phyloP scores from a whole-genome alignment of 257 asterid genomes.

The Primulina tabacum region DNA sequence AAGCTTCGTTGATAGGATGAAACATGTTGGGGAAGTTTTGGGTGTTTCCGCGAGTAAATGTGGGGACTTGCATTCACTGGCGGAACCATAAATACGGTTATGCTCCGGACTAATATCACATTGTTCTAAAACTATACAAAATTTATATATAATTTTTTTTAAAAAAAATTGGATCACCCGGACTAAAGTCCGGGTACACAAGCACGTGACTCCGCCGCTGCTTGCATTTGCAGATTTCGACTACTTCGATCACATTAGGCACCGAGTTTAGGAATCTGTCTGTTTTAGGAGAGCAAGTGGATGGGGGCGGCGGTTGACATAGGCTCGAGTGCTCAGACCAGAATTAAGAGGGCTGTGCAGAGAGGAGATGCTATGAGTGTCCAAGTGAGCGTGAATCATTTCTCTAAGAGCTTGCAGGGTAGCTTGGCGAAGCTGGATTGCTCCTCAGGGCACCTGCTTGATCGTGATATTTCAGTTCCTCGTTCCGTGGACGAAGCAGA shows the following conservation, averaged over 20 bases:
- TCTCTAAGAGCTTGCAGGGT: conserved; percentile 73
- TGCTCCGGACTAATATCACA: no score
- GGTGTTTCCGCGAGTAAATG: conserved; percentile 66
- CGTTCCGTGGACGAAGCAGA: conserved; percentile 67
- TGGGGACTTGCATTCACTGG: no score
- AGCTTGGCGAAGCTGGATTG: conserved; percentile 79
- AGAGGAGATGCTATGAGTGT: conserved; percentile 82
- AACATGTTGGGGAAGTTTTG: conserved; percentile 79
- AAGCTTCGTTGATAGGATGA: conserved; percentile 71
- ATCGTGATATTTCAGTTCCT: conserved; percentile 88
- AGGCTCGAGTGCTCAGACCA: conserved; percentile 50
- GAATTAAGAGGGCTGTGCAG: conserved; percentile 58
- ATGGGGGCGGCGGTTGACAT: conserved; percentile 37
- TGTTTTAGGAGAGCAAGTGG: conserved; percentile 71
- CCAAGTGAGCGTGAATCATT: conserved; percentile 83
- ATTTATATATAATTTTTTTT: no score
- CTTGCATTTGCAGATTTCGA: conserved; percentile 72
- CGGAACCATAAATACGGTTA: no score
- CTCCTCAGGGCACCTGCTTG: conserved; percentile 64
- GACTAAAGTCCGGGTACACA: no score
- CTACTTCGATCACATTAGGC: conserved; percentile 61
- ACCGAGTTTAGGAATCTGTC: conserved; percentile 67
- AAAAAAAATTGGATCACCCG: no score
- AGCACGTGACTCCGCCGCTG: no score
- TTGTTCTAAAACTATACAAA: no score